Evolutionary conservation across 192 early-diverging fungal genomes (phyloP).

Genomic region (Dimargaris cristalligena): DNA sequence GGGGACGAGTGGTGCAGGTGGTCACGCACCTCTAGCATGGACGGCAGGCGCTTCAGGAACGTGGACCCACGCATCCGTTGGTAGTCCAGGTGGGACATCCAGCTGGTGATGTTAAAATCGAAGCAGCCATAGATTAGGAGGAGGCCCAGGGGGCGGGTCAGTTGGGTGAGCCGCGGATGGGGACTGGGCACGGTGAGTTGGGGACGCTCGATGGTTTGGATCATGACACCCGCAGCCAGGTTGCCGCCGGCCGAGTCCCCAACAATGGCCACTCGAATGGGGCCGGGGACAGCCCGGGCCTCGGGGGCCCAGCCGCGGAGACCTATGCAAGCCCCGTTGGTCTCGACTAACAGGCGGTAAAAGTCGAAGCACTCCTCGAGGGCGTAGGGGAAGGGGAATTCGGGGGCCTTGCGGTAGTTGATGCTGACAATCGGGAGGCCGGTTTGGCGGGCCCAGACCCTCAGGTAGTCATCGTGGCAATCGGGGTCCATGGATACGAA

Average conservation of each 20-base stretch:
- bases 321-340: slow-evolving; percentile 63
- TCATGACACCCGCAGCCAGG: slow-evolving; percentile 52
- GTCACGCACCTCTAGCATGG: slow-evolving; percentile 38
- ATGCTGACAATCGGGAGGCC: slow-evolving; percentile 59
- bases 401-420: slow-evolving; percentile 90
- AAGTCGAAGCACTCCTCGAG: slow-evolving; percentile 84
- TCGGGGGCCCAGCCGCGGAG: slow-evolving; percentile 34
- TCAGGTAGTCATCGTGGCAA: slow-evolving; percentile 73
- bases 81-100: slow-evolving; percentile 51
- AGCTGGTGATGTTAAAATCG: slow-evolving; percentile 80
- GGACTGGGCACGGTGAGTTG: slow-evolving; percentile 16
- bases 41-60: slow-evolving; percentile 17
- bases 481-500: slow-evolving; percentile 81
- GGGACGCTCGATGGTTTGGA: slow-evolving; percentile 55
- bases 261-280: slow-evolving; percentile 54
- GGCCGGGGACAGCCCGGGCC: slow-evolving; percentile 13
- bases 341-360: slow-evolving; percentile 54
- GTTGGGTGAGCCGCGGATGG: background rate
- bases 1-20: slow-evolving; percentile 52
- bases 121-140: slow-evolving; percentile 82
- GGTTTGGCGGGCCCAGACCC: slow-evolving; percentile 58
- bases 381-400: slow-evolving; percentile 83
- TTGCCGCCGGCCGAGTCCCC: slow-evolving; percentile 98
- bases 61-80: slow-evolving; percentile 16
- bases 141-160: slow-evolving; percentile 56